phyloP scores from a whole-genome alignment of 176 grass and related monocot species.

The Ananas comosus region DNA sequence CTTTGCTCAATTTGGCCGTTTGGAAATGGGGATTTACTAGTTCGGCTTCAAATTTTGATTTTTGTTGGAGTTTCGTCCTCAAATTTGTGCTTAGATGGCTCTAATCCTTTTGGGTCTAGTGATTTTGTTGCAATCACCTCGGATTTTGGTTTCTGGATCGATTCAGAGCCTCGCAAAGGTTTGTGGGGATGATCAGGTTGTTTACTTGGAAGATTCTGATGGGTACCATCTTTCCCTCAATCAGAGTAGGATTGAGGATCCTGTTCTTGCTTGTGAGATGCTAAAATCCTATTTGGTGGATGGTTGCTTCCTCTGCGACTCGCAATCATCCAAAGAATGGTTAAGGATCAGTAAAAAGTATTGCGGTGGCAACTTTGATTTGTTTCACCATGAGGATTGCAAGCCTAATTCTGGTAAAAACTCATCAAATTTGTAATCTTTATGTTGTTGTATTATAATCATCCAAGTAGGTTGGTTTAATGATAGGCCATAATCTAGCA shows the following conservation, averaged over 20 bases:
- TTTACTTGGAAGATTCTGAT: conserved; percentile 29
- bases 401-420: conserved; percentile 35
- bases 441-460: neutral
- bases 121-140: conserved; percentile 29
- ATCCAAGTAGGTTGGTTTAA: neutral
- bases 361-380: conserved; percentile 27
- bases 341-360: conserved; percentile 31
- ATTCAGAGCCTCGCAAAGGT: conserved; percentile 24
- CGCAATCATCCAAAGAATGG: conserved; percentile 30
- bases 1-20: too few species aligned
- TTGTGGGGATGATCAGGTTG: conserved; percentile 53
- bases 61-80: too few species aligned
- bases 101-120: conserved; percentile 24
- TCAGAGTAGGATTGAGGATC: conserved; percentile 39
- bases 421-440: conserved; percentile 14
- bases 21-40: too few species aligned
- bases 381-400: conserved; percentile 8
- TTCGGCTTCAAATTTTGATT: too few species aligned
- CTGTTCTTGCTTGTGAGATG: conserved; percentile 47
- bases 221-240: conserved; percentile 46
- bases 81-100: too few species aligned
- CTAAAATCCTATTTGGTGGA: conserved; percentile 47
- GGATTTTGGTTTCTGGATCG: conserved; percentile 23
- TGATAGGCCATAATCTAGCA: too few species aligned
- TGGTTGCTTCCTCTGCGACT: conserved; percentile 50